Evolutionary conservation across 2,329 filamentous ascomycete genomes (phyloP), one percentile per base, ranked within the genome.

Genomic region (Pseudogymnoascus sp.): DNA sequence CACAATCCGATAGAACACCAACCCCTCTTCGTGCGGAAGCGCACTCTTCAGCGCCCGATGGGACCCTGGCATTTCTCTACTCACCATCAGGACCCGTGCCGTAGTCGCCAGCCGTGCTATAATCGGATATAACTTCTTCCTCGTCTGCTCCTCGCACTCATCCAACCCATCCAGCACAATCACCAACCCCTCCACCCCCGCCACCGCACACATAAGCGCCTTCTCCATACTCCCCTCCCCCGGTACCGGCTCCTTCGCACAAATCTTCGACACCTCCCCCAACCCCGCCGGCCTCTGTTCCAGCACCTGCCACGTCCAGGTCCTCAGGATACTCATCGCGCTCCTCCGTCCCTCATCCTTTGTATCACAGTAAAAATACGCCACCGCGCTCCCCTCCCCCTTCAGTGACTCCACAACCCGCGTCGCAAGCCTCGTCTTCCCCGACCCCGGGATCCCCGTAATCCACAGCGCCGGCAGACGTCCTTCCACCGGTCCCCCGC

Each of bases 1-100:
- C 45, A 52, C 45, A 52, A 52, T 52, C 25, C 45, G 45, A 52
- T 52, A 52, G 16, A 30, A 52, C 45, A 52, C 45, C 25, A 30
- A 16, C 8, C 45, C 45, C 3, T 23, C 45, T n/a, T 52, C 45
- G 5, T 52, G 45, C 14, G 23, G 25, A 5, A 52, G 45, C 45
- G 45, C 23, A 16, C 25, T 30, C 25, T 52, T 52, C 45, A 52
- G 45, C 23, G 12, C 23, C 45, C 45, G 45, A 52, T 52, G 14
- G 8, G 45, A 52, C 45, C 45, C 45, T 5, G 45, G 45, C 45
- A 52, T 52, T 25, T 52, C 45, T n/a, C 45, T 52, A 30, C 45
- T 52, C 45, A 52, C 45, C 3, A 52, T 52, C 14, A 52, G 25
- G 3, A 52, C 45, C 25, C 45, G 14, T 4, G 45, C 45, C 8